phyloP scores from a whole-genome alignment of 106 monocot species.

The Ottelia alismoides region DNA sequence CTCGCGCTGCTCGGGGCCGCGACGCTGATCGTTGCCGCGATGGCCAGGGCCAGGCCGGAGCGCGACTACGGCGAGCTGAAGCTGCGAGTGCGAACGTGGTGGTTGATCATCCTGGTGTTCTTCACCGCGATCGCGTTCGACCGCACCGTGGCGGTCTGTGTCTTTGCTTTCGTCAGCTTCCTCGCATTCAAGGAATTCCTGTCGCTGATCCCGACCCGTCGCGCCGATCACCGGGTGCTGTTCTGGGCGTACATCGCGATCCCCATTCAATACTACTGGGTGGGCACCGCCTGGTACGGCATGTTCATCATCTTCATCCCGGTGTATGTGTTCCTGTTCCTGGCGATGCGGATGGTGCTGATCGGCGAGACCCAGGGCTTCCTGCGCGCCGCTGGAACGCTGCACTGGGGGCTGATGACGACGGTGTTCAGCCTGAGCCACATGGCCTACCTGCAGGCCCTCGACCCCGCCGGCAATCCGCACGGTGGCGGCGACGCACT shows the following conservation, averaged over 20 bases:
- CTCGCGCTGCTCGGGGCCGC: no score
- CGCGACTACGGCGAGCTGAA: no score
- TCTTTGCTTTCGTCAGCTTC: not conserved
- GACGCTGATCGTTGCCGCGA: no score
- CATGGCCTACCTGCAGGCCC: not conserved
- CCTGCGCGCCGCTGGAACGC: no score
- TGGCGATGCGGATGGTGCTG: not conserved
- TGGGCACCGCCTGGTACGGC: not conserved
- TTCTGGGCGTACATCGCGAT: not conserved
- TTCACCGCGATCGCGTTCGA: not conserved
- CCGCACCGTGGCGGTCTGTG: not conserved
- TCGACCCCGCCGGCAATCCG: no score
- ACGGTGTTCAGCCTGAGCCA: not conserved
- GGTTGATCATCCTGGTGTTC: not conserved
- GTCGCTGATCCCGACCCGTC: not conserved
- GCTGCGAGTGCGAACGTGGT: no score
- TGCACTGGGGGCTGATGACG: not conserved
- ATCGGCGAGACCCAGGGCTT: not conserved
- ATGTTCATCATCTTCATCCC: not conserved
- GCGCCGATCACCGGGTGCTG: not conserved
- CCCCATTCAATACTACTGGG: not conserved
- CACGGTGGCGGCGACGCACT: not conserved
- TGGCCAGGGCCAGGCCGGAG: no score
- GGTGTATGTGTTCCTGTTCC: not conserved
- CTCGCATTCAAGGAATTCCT: not conserved